A percentile compares a stretch with the other conserved stretches of the same genome.
Evolutionary conservation across 169 alveolate species (phyloP).

Genomic region (Plasmodium fragile): DNA sequence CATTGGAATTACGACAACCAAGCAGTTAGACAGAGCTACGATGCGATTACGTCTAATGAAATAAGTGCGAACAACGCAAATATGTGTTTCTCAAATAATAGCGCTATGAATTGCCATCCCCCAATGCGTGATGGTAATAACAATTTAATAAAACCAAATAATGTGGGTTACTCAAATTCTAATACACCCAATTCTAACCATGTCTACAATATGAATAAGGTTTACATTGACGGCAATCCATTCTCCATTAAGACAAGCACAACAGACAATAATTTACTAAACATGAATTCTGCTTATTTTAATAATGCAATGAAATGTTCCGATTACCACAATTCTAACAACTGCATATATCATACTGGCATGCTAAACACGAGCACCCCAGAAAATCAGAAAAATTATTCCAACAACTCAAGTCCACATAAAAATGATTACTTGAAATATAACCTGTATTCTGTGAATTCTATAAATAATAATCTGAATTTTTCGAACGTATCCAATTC

Average conservation of each 20-base stretch:
- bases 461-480: constrained; percentile 19
- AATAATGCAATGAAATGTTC: constrained; percentile 51
- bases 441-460: constrained; percentile 17
- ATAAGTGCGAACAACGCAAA: constrained; percentile 16
- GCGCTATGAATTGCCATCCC: constrained; percentile 33
- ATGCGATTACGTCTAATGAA: constrained; percentile 2
- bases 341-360: constrained; percentile 17
- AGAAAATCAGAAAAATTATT: constrained; percentile 33
- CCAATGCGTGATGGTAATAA: constrained; percentile 13
- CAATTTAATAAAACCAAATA: constrained; percentile 20
- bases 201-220: constrained; percentile 19
- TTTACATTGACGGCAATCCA: constrained; percentile 35
- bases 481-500: constrained; percentile 53
- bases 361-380: constrained; percentile 48
- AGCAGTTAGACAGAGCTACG: constrained; percentile 23
- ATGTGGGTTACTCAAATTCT: constrained; percentile 29
- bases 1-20: constrained; percentile 23
- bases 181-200: constrained; percentile 31
- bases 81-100: not conserved
- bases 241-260: constrained; percentile 12
- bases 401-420: constrained; percentile 38
- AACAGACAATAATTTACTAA: constrained; percentile 21
- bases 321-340: constrained; percentile 40
- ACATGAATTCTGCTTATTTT: constrained; percentile 25
- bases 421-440: constrained; percentile 49